phyloP scores from a whole-genome alignment of 805 yeast genomes.

The Metschnikowia drakensbergensis region DNA sequence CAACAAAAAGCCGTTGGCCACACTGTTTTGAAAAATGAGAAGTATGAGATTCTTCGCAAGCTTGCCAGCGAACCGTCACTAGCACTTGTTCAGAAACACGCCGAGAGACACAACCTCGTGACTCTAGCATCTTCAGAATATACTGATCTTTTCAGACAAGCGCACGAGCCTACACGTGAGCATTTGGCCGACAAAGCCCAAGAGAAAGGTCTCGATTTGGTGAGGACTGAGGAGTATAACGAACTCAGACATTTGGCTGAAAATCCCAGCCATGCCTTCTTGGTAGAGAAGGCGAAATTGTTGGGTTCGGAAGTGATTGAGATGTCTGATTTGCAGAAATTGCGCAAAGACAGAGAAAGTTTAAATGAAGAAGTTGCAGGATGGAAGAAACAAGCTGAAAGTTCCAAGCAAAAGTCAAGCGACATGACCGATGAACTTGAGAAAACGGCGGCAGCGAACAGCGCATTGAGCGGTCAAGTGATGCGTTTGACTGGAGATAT shows the following conservation, averaged over 20 bases:
- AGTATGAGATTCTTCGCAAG: constrained; percentile 13
- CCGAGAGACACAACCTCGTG: constrained; percentile 30
- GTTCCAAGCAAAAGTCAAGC: not conserved
- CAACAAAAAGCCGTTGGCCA: constrained; percentile 18
- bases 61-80: constrained; percentile 21
- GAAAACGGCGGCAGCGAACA: not conserved
- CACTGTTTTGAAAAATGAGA: constrained; percentile 16
- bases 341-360: not conserved
- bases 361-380: not conserved
- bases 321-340: not conserved
- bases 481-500: not conserved
- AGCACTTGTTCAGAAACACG: constrained; percentile 32
- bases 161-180: constrained; percentile 29
- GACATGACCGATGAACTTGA: not conserved
- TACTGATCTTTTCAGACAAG: constrained; percentile 27
- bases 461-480: not conserved
- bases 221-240: constrained; percentile 8
- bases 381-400: not conserved
- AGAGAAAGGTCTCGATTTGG: constrained; percentile 6
- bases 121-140: constrained; percentile 33
- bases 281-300: constrained; percentile 7
- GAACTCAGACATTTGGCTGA: constrained; percentile 5
- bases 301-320: not conserved
- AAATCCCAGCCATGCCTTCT: constrained; percentile 5
- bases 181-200: constrained; percentile 16